Base-by-base conservation (phyloP, 2,329 filamentous ascomycete genomes). In the Trichoderma arundinaceum region DNA sequence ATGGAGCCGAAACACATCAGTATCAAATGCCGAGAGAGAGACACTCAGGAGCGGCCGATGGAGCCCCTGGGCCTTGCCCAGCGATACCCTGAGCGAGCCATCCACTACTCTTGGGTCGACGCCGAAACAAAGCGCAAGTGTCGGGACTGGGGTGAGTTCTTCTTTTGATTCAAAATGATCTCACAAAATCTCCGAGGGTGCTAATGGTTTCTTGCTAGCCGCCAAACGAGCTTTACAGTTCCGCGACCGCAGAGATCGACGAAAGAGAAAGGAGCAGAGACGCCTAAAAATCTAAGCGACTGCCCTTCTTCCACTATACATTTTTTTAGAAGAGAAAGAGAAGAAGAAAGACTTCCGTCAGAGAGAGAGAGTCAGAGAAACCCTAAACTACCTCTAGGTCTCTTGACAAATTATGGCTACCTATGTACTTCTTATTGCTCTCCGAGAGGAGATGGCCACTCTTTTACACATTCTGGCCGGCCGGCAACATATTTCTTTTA, bases 41-140 rank as follows among this genome's bases (percentile, higher is more conserved):
- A 79, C 53, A 74, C 70, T 58, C 75, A 77, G 52, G 75, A 75
- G 67, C 77, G 75, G 66, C 75, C 76, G 17, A 73, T 73, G 71
- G 75, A 78, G 64, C 76, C 76, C 1, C 70, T 79, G 28, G 77
- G 77, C 1, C 72, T 79, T 10, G 77, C 75, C 0, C 77, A 79
- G 61, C 75, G 82, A n/a, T 83, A 80, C 64, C 82, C 82, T 1
- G 81, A 83, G 65, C 76, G 80, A 28, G 81, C 81, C 7, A 73
- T 83, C 43, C 72, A 76, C 41, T 84, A 83, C 69, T 59, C 71
- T 4, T 84, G 82, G 82, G 79, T 83, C 13, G 74, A 78, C 7
- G 61, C 72, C 2, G 76, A 79, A 53, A 68, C 79, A 57, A 80
- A 80, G 69, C 66, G 70, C 51, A 74, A 76, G 43, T 77, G 79